Percentiles rank a stretch among this genome's conserved stretches.
These are phyloP conservation scores for Magnaporthiopsis poae DNA, from an alignment of 2,329 filamentous ascomycete genomes.

Conservation along the genomic window DNA sequence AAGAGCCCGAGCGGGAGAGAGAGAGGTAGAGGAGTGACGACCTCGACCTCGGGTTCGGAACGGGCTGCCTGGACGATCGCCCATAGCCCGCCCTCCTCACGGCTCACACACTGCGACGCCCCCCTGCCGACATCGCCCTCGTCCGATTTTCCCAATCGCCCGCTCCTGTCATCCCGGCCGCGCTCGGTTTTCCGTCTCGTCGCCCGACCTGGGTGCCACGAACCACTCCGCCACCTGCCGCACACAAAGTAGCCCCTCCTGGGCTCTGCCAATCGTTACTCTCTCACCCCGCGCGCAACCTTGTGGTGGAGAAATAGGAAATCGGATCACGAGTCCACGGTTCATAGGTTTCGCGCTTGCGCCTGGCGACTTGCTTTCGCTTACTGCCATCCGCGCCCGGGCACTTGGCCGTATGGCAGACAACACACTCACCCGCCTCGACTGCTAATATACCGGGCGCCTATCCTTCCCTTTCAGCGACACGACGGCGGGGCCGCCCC, in stretches of 20 bases:
- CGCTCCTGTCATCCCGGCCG: not conserved
- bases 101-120: no score
- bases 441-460: not conserved
- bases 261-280: constrained; percentile 6
- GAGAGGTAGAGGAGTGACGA: no score
- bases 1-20: not conserved
- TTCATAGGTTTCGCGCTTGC: not conserved
- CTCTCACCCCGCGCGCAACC: constrained; percentile 14
- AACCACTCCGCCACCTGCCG: no score
- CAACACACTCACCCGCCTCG: not conserved
- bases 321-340: not conserved
- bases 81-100: not conserved
- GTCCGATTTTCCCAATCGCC: not conserved
- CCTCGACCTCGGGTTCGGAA: not conserved
- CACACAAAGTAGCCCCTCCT: not conserved
- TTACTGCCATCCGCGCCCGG: not conserved
- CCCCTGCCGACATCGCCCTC: not conserved
- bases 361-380: no score
- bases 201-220: no score
- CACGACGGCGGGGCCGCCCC: not conserved
- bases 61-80: not conserved
- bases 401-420: not conserved
- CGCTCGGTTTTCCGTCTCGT: no score
- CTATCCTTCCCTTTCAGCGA: not conserved
- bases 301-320: not conserved